Conservation (phyloP, 2,329 filamentous ascomycete species). For the Geosmithia flava region DNA sequence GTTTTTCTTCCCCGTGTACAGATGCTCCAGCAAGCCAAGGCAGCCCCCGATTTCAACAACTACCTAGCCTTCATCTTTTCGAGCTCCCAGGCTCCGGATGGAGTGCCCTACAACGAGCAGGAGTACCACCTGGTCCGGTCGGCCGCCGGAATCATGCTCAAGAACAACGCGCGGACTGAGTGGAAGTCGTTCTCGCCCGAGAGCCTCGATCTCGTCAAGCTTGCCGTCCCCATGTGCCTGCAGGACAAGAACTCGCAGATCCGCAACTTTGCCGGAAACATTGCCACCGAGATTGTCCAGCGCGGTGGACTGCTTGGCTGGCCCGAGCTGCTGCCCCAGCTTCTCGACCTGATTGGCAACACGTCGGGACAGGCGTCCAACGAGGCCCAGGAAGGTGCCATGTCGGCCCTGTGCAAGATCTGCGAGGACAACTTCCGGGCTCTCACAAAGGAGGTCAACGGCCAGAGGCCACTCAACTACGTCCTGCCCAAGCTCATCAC, state of each 20-base stretch:
- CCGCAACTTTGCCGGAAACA: slow-evolving; percentile 79
- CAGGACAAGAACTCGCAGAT: slow-evolving; percentile 76
- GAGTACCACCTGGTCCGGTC: slow-evolving; percentile 70
- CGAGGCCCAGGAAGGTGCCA: slow-evolving; percentile 80
- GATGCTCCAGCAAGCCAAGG: slow-evolving; percentile 88
- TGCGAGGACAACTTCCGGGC: slow-evolving; percentile 91
- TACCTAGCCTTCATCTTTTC: slow-evolving; percentile 90
- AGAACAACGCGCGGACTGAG: slow-evolving; percentile 73
- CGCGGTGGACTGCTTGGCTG: slow-evolving; percentile 78
- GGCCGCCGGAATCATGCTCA: slow-evolving; percentile 86
- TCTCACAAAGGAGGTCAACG: slow-evolving; percentile 77
- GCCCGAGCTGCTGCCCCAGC: slow-evolving; percentile 79
- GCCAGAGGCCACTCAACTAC: slow-evolving; percentile 75
- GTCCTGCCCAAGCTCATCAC: slow-evolving; percentile 85
- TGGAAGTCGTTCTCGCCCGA: slow-evolving; percentile 65
- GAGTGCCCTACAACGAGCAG: slow-evolving; percentile 42
- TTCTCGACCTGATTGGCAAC: slow-evolving; percentile 69
- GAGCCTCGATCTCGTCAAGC: slow-evolving; percentile 67
- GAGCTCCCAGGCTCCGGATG: slow-evolving; percentile 48
- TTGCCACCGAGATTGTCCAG: slow-evolving; percentile 84
- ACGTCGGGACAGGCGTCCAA: slow-evolving; percentile 51
- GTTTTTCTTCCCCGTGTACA: slow-evolving; percentile 21
- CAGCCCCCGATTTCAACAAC: slow-evolving; percentile 89
- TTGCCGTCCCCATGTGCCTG: slow-evolving; percentile 64
- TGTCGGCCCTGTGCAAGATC: slow-evolving; percentile 86